Evolutionary conservation across 2,329 filamentous ascomycete genomes (phyloP).

Genomic region (Aspergillus sp.): DNA sequence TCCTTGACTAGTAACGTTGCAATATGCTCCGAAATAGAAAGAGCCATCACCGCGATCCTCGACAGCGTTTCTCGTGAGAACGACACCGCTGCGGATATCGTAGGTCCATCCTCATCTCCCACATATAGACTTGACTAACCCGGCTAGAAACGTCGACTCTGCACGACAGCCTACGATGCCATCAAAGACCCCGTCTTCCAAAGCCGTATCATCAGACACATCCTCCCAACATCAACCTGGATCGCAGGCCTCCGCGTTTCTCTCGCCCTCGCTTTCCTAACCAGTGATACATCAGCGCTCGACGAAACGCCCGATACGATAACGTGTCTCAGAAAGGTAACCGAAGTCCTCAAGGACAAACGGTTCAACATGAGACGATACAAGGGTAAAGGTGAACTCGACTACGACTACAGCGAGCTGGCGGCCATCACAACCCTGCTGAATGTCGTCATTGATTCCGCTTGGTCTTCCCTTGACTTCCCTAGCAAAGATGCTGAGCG

Average conservation of each 20-base stretch:
- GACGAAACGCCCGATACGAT: conserved; percentile 24
- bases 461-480: conserved; percentile 35
- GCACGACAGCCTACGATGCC: conserved; percentile 26
- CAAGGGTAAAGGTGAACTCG: conserved; percentile 18
- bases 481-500: conserved; percentile 36
- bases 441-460: conserved; percentile 72
- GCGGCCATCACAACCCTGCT: conserved; percentile 65
- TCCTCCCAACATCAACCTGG: conserved; percentile 34
- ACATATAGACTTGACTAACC: background rate
- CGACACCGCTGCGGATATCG: conserved; percentile 18
- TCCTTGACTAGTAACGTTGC: conserved; percentile 27
- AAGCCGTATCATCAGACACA: conserved; percentile 39
- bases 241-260: conserved; percentile 40
- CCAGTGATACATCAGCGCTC: conserved; percentile 25
- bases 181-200: conserved; percentile 39
- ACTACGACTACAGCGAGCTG: conserved; percentile 64
- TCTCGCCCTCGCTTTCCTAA: conserved; percentile 37
- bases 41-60: conserved; percentile 30
- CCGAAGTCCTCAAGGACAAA: conserved; percentile 23
- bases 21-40: conserved; percentile 32
- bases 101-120: conserved; percentile 9
- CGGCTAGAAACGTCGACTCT: conserved; percentile 28
- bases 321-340: conserved; percentile 30
- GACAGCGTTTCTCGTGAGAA: conserved; percentile 19
- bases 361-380: conserved; percentile 31